A percentile compares a stretch with the other conserved stretches of the same genome.
These are phyloP conservation scores for Cercospora beticola DNA, from an alignment of 2,329 filamentous ascomycete species.

Conservation along the genomic window DNA sequence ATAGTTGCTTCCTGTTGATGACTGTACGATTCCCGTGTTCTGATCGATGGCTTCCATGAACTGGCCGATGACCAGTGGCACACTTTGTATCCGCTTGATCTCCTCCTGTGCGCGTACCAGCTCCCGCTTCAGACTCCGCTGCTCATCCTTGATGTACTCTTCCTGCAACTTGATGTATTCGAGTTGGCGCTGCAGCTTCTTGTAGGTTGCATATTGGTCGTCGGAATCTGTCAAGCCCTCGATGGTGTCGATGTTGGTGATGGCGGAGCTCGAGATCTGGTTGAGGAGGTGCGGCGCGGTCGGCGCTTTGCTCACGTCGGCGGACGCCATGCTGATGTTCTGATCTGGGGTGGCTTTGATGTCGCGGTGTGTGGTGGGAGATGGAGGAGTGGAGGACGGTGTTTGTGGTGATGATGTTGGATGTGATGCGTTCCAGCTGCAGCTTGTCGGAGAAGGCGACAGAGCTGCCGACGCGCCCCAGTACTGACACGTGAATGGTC, in stretches of 20 bases:
- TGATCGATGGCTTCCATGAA: conserved; percentile 99
- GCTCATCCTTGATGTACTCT: conserved; percentile 99
- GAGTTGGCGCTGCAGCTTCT: conserved; percentile 93
- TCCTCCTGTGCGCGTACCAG: conserved; percentile 96
- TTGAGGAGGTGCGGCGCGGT: conserved; percentile 76
- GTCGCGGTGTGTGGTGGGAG: neutral
- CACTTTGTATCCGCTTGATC: conserved; percentile 99
- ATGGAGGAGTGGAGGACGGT: neutral
- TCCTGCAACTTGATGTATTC: conserved; percentile 98
- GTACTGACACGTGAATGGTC: neutral
- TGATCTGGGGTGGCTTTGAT: neutral
- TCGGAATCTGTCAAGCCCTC: conserved; percentile 80
- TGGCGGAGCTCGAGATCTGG: conserved; percentile 69
- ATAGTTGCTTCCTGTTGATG: conserved; percentile 97
- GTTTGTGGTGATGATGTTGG: neutral
- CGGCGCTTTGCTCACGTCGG: conserved; percentile 77
- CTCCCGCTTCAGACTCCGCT: conserved; percentile 95
- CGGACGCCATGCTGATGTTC: conserved; percentile 71
- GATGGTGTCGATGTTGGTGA: conserved; percentile 86
- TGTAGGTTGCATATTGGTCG: conserved; percentile 92
- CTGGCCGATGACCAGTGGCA: conserved; percentile 95
- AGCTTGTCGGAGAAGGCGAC: neutral
- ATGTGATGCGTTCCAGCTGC: neutral
- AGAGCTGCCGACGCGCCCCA: neutral
- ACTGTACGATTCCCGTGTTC: conserved; percentile 98